A percentile compares a stretch with the other conserved stretches of the same genome.
Evolutionary conservation across 176 grass and related monocot species (phyloP).

Genomic region (Oryza officinalis): DNA sequence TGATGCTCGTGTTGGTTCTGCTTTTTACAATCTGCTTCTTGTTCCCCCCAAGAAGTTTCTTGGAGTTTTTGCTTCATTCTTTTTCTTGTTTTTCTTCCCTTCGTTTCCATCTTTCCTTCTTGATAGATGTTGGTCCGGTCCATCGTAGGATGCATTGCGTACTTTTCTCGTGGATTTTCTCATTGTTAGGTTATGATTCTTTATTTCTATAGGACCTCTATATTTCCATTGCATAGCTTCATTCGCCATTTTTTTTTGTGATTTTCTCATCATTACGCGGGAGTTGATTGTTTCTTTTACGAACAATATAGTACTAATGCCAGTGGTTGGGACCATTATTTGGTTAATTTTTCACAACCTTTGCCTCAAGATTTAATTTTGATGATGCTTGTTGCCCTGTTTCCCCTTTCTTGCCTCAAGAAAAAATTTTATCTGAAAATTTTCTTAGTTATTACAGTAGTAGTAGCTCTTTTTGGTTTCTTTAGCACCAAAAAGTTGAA

Average conservation of each 20-base stretch:
- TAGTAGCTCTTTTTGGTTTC: neutral
- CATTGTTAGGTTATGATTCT: neutral
- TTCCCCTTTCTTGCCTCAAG: neutral
- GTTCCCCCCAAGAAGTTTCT: neutral
- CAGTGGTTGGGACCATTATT: neutral
- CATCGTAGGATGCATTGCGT: no score
- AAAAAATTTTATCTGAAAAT: neutral
- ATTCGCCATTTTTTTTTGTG: neutral
- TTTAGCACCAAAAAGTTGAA: neutral
- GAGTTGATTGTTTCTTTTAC: neutral
- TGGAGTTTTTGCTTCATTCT: neutral
- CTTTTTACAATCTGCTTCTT: neutral
- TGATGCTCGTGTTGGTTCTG: neutral
- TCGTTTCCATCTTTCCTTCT: no score
- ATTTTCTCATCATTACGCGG: neutral
- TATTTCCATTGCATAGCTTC: neutral
- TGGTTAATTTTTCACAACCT: neutral
- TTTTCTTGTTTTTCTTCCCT: neutral
- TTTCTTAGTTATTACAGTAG: neutral
- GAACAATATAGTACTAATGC: neutral
- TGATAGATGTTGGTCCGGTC: no score
- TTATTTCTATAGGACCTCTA: neutral
- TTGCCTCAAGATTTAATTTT: neutral
- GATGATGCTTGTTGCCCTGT: neutral
- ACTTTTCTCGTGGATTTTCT: neutral